Base-by-base conservation (phyloP, 768 basidiomycete genomes). In the Naganishia vaughanmartiniae region DNA sequence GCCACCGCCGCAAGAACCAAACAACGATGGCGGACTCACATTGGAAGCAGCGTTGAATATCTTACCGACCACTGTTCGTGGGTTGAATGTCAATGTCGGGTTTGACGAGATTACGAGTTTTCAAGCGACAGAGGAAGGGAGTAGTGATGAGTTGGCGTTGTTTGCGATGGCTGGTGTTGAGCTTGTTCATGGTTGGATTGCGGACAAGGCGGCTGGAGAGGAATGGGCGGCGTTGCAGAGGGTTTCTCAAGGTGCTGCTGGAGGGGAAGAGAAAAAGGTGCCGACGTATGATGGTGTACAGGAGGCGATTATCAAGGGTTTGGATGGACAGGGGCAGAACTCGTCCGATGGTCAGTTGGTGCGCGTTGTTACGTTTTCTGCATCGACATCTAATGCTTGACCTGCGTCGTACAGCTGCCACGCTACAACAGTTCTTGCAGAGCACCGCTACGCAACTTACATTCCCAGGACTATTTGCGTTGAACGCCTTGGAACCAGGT, bases 71-170 rank as follows among this genome's bases (percentile, higher is more conserved):
- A 91, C 89, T 9, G 89, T 89, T 72, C 89, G 87, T 84, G 93
- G 93, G 15, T 90, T 96, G 84, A 90, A 93, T 77, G 83, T 96
- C 54, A 93, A 96, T 75, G 91, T 93, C 0, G 80, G 87, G 0
- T 96, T 96, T 79, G 89, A 88, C 0, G 85, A 85, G 0, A 77
- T 88, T 9, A 86, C 85, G 1, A 85, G 87, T 0, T 93, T 94
- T 78, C 51, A 71, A 15, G 89, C 91, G 1, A 81, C 81, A 0
- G 83, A 83, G 11, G 86, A 85, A 0, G 84, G 84, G 33, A 87
- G 87, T 0, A 51, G 71, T 26, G 92, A 90, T 1, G 93, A 91
- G 76, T 86, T 96, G 54, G 87, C 89, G 70, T 86, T 96, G 10
- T 96, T 96, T 76, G 83, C 88, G n/a, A 88, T 90, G 54, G 90